Conservation (phyloP, 768 basidiomycete species). For the Paxillus rubicundulus region DNA sequence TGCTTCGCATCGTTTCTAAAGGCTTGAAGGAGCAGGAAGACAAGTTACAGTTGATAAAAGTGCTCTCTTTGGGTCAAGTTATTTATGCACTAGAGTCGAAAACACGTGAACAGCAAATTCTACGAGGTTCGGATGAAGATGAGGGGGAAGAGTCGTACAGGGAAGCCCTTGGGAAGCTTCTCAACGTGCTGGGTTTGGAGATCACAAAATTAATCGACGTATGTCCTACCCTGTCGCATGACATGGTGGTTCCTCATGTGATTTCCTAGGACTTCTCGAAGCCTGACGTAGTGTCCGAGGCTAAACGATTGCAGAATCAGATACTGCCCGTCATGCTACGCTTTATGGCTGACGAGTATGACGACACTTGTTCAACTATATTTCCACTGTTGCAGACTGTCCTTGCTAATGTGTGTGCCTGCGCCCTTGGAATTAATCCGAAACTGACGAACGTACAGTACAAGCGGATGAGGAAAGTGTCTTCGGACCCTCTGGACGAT, state of each 20-base stretch:
- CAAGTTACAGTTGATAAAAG: constrained; percentile 86
- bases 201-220: constrained; percentile 84
- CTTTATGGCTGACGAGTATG: constrained; percentile 87
- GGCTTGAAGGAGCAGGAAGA: constrained; percentile 90
- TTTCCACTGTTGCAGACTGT: constrained; percentile 78
- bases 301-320: constrained; percentile 58
- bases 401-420: constrained; percentile 60
- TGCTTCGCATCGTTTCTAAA: constrained; percentile 84
- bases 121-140: constrained; percentile 68
- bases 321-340: constrained; percentile 79
- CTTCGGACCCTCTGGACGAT: constrained; percentile 60
- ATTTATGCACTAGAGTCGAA: constrained; percentile 78
- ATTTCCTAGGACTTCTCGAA: constrained; percentile 52
- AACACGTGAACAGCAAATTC: constrained; percentile 63
- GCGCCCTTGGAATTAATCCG: neutral
- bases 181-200: constrained; percentile 82
- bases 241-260: constrained; percentile 2
- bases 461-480: constrained; percentile 67
- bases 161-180: constrained; percentile 80
- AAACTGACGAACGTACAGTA: constrained; percentile 50
- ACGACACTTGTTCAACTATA: constrained; percentile 84
- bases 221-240: constrained; percentile 3
- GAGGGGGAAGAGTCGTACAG: constrained; percentile 89
- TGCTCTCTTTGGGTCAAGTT: constrained; percentile 81
- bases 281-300: constrained; percentile 62